phyloP scores from a whole-genome alignment of 2,329 filamentous ascomycete genomes.

The Cladophialophora psammophila region DNA sequence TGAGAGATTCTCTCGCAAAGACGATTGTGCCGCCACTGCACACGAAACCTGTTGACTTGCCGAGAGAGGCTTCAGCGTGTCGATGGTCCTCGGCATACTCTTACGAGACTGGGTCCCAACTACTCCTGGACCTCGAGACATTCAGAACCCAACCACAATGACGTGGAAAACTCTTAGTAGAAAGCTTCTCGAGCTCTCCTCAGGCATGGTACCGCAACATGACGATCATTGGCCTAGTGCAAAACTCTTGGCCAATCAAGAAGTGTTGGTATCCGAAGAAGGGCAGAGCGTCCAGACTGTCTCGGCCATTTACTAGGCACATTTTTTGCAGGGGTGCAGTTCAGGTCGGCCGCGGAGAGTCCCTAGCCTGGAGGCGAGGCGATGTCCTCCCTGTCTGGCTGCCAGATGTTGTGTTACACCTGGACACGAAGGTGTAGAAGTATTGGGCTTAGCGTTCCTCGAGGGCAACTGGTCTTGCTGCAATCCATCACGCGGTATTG shows the following conservation, averaged over 20 bases:
- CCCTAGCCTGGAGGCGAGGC: not conserved
- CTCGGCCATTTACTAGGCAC: not conserved
- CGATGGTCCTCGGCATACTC: not conserved
- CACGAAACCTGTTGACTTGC: not conserved
- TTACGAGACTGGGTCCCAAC: not conserved
- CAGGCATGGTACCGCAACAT: not conserved
- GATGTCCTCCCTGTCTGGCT: not conserved
- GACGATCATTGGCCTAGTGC: not conserved
- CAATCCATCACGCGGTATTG: not conserved
- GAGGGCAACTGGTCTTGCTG: not conserved
- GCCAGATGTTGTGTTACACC: not conserved
- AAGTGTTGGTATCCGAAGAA: not conserved
- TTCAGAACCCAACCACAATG: not conserved
- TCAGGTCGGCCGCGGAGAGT: not conserved
- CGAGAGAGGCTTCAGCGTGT: not conserved
- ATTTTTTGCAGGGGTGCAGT: not conserved
- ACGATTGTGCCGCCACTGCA: not conserved
- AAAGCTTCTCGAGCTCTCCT: not conserved
- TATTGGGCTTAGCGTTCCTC: not conserved
- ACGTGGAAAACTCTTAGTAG: constrained; percentile 2
- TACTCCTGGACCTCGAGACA: not conserved
- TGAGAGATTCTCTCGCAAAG: not conserved
- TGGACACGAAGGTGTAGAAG: not conserved
- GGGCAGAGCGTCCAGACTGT: not conserved
- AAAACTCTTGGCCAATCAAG: not conserved